phyloP scores from a whole-genome alignment of 371 early-diverging fungal genomes.

The Mortierella sp. region DNA sequence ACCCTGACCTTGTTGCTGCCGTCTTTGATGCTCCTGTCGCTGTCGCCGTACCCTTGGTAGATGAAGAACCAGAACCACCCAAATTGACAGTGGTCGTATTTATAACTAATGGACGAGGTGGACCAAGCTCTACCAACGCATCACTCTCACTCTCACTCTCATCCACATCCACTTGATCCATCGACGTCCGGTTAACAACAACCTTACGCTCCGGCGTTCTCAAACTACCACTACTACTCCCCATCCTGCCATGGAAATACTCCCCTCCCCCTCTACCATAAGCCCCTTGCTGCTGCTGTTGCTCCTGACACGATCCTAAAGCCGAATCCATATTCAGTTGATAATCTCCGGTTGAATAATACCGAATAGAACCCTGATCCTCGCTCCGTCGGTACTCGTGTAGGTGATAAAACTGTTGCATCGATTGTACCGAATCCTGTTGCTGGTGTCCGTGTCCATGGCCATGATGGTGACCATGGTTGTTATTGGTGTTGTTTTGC shows the following conservation, averaged over 20 bases:
- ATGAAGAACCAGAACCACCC: too few species aligned
- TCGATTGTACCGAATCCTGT: conserved; percentile 43
- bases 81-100: too few species aligned
- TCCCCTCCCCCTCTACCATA: not conserved
- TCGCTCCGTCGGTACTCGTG: conserved; percentile 10
- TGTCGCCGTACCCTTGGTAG: not conserved
- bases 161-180: not conserved
- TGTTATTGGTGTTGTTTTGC: not conserved
- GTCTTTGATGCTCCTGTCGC: not conserved
- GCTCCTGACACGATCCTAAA: not conserved
- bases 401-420: conserved; percentile 44
- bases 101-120: not conserved
- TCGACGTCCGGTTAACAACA: not conserved
- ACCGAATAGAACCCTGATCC: not conserved
- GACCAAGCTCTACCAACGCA: too few species aligned
- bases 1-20: not conserved
- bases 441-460: conserved; percentile 24
- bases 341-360: conserved; percentile 5
- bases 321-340: not conserved
- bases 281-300: not conserved
- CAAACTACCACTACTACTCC: not conserved
- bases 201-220: not conserved
- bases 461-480: not conserved
- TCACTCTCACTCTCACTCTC: not conserved
- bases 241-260: not conserved